A percentile compares a stretch with the other conserved stretches of the same genome.
Evolutionary conservation across 768 basidiomycete genomes (phyloP).

Genomic region (Boletus huronensis): DNA sequence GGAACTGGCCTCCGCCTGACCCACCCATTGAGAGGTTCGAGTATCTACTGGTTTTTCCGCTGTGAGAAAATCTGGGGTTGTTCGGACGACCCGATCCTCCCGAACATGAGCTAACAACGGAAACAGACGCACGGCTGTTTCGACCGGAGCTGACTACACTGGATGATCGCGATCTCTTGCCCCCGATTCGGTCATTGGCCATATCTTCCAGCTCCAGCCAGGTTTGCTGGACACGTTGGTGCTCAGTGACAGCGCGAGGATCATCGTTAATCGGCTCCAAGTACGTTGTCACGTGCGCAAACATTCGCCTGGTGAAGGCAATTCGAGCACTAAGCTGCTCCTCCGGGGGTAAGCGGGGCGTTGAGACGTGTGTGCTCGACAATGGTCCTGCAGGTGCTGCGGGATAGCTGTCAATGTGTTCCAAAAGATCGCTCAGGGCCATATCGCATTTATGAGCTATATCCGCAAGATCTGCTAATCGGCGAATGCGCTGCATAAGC

Average conservation of each 20-base stretch:
- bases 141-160: constrained; percentile 66
- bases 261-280: constrained; percentile 52
- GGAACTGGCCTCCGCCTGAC: constrained; percentile 39
- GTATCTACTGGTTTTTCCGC: constrained; percentile 29
- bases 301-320: constrained; percentile 52
- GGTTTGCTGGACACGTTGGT: constrained; percentile 67
- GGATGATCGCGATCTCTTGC: constrained; percentile 58
- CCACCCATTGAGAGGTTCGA: constrained; percentile 30
- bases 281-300: constrained; percentile 45
- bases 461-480: constrained; percentile 52
- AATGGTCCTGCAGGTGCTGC: constrained; percentile 49
- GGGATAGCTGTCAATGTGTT: constrained; percentile 84
- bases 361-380: constrained; percentile 47
- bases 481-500: constrained; percentile 49
- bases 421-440: constrained; percentile 79
- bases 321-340: constrained; percentile 65
- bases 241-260: constrained; percentile 55
- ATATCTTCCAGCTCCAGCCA: constrained; percentile 82
- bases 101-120: constrained; percentile 30
- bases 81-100: constrained; percentile 16
- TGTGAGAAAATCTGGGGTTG: constrained; percentile 11
- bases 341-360: constrained; percentile 48
- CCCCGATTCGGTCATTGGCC: constrained; percentile 62
- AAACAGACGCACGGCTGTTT: constrained; percentile 54
- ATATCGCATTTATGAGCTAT: constrained; percentile 58